Conservation (phyloP, 208 protist species). For the Phytomonas francai region DNA sequence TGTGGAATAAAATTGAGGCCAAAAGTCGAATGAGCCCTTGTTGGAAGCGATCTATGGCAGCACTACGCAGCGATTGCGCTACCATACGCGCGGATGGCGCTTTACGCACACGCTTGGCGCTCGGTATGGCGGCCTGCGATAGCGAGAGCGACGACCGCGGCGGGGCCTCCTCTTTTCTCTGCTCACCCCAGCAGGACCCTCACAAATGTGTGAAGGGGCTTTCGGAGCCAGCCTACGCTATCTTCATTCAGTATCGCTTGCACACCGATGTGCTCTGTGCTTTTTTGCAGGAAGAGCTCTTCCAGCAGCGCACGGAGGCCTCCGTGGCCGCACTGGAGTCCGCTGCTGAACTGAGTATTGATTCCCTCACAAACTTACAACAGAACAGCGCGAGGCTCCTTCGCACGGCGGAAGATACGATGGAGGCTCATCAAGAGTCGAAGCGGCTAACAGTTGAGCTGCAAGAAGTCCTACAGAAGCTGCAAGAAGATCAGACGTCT, state of each 20-base stretch:
- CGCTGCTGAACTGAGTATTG: slow-evolving; percentile 24
- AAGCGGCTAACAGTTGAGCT: slow-evolving; percentile 24
- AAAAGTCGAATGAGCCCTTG: slow-evolving; percentile 46
- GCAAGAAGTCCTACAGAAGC: slow-evolving; percentile 20
- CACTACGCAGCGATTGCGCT: slow-evolving; percentile 35
- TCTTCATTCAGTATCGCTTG: slow-evolving; percentile 83
- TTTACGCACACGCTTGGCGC: slow-evolving; percentile 54
- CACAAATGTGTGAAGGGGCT: slow-evolving; percentile 44
- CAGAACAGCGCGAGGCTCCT: slow-evolving; percentile 23
- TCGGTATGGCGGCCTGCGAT: slow-evolving; percentile 76
- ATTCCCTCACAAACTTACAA: slow-evolving; percentile 26
- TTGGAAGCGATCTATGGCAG: slow-evolving; percentile 57
- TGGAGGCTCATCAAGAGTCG: slow-evolving; percentile 25
- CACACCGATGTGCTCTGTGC: slow-evolving; percentile 77
- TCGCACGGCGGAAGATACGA: slow-evolving; percentile 12
- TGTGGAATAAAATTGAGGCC: slow-evolving; percentile 42
- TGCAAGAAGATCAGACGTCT: slow-evolving; percentile 26
- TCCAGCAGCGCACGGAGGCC: slow-evolving; percentile 79
- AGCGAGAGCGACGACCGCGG: slow-evolving; percentile 48
- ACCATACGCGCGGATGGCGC: slow-evolving; percentile 37
- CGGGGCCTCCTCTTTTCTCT: slow-evolving; percentile 26
- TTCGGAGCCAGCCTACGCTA: slow-evolving; percentile 49
- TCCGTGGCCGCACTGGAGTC: slow-evolving; percentile 48
- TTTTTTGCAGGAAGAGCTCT: slow-evolving; percentile 77
- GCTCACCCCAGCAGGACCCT: slow-evolving; percentile 3